Base-by-base conservation (phyloP, 164 flowering plant species). In the Paratinospora sagittata region DNA sequence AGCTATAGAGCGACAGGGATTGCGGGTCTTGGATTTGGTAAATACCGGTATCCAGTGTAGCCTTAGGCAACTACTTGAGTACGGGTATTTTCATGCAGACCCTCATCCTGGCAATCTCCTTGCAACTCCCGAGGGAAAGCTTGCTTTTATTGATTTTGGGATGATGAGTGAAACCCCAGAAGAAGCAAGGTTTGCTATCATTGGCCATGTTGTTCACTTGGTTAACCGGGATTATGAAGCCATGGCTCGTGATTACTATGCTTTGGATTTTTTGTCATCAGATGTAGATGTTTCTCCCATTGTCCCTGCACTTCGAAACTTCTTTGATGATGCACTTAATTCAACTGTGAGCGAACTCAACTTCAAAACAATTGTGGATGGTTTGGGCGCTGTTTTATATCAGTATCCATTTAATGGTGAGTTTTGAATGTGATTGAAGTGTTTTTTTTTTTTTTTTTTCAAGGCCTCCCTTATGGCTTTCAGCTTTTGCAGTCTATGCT, bases 101-200 rank as follows among this genome's bases (percentile, higher is more conserved):
- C 98, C 98, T 79, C 98, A 95, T 80, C 98, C 98, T 70, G 98
- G 98, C 61, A 95, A 95, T 84, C 97, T 95, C 23, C 81, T 95
- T 76, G 97, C 98, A 19, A 95, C 98, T 37, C 94, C 97, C 37
- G 93, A 90, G 39, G 98, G 98, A 72, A 92, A 92, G 74, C 97
- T 95, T 81, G 98, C 98, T 45, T 95, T 92, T 78, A 84, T 95
- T 71, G 98, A 95, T 82, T 95, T 95, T 81, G 98, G 98, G 52
- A 95, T 95, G 98, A 95, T 95, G 98, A 92, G 98, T 78, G 98
- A 95, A 76, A 95, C 97, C 26, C 98, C 98, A 26, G 98, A 95
- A 79, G 87, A 88, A 74, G 98, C 98, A 78, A 88, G 98, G 77
- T 86, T 45, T 78, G 98, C 98, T 63, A 92, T 95, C 62, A 90